Conservation (phyloP, 2,329 filamentous ascomycete species). For the Cercospora beticola region DNA sequence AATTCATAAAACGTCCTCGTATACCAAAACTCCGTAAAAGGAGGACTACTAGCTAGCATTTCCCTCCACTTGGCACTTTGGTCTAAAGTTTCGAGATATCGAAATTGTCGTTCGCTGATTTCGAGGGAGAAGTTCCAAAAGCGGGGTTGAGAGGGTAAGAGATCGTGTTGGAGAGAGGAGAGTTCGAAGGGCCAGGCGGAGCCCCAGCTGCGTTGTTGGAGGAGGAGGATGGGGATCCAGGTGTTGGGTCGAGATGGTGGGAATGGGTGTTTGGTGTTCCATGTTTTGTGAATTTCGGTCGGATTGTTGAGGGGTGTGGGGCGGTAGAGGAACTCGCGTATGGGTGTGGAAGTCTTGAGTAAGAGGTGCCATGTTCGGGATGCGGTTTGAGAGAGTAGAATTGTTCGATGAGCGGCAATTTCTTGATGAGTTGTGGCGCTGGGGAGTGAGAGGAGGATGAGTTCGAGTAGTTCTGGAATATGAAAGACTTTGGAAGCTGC, state of each 20-base stretch:
- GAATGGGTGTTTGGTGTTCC: constrained; percentile 18
- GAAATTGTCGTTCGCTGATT: constrained; percentile 20
- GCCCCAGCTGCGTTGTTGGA: constrained; percentile 28
- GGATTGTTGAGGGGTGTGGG: constrained; percentile 15
- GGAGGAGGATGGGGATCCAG: constrained; percentile 28
- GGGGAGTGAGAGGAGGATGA: constrained; percentile 24
- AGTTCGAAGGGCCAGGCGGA: constrained; percentile 25
- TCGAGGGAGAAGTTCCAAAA: constrained; percentile 29
- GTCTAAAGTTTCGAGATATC: constrained; percentile 4
- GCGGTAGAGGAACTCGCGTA: constrained; percentile 24
- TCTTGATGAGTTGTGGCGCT: constrained; percentile 22
- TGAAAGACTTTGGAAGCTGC: constrained; percentile 20
- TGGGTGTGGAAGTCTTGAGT: constrained; percentile 16
- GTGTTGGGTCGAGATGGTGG: constrained; percentile 23
- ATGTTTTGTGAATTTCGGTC: constrained; percentile 7
- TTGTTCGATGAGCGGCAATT: constrained; percentile 20
- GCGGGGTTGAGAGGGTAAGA: constrained; percentile 17
- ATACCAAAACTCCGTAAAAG: constrained; percentile 27
- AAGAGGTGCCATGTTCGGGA: constrained; percentile 25
- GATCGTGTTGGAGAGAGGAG: constrained; percentile 12
- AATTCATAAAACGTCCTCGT: constrained; percentile 29
- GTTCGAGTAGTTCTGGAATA: constrained; percentile 25
- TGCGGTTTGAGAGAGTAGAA: constrained; percentile 20
- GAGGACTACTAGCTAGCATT: constrained; percentile 23
- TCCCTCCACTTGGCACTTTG: constrained; percentile 16